These are phyloP conservation scores for Dictyostelium capitatum DNA, from an alignment of 78 protist species.

Conservation along the genomic window DNA sequence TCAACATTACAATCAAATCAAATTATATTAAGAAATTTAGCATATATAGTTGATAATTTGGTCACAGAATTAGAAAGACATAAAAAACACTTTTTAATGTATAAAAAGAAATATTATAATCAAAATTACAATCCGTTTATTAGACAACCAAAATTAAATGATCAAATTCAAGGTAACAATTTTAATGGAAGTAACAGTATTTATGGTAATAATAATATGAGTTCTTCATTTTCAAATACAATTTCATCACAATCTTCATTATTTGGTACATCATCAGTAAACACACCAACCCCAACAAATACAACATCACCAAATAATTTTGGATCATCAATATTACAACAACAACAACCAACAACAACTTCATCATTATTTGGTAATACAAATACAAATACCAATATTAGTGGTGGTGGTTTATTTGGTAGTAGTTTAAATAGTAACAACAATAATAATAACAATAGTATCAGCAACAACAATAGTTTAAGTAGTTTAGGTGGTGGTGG, in stretches of 20 bases:
- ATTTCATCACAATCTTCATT: constrained; percentile 37
- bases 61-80: constrained; percentile 29
- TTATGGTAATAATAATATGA: neutral
- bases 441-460: neutral
- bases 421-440: neutral
- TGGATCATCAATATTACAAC: neutral
- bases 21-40: constrained; percentile 37
- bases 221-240: neutral
- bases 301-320: neutral
- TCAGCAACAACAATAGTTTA: neutral
- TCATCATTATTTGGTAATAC: constrained; percentile 16
- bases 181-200: neutral
- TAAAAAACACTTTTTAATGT: constrained; percentile 26
- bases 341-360: constrained; percentile 1
- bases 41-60: constrained; percentile 26
- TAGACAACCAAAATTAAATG: constrained; percentile 2
- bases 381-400: neutral
- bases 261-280: constrained; percentile 42
- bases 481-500: neutral
- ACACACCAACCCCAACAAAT: neutral
- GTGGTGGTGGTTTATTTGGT: neutral
- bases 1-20: constrained; percentile 70
- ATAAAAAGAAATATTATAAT: constrained; percentile 39
- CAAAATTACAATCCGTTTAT: constrained; percentile 60
- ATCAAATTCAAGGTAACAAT: neutral